Evolutionary conservation across 345 rosid species (phyloP), one percentile per base, ranked within the genome.

Genomic region (Moricandia moricandioides): DNA sequence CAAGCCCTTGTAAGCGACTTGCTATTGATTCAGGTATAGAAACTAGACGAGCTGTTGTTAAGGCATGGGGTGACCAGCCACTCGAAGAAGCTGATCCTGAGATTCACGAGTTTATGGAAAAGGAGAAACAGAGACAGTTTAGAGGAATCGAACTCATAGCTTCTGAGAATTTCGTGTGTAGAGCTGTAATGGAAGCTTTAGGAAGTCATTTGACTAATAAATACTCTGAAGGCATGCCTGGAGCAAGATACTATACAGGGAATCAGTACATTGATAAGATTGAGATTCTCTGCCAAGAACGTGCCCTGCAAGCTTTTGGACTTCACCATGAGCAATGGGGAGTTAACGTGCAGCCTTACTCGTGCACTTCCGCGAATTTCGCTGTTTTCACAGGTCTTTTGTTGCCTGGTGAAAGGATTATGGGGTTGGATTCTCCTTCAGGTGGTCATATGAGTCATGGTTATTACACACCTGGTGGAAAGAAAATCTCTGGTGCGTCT

Each of bases 361-460:
- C 96, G 0, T 90, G 96, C 30, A 88, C 92, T 16, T 90, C 96
- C 0, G 97, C 92, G 0, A 92, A 90, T 78, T 86, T 92, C 12
- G 91, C 90, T 0, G 91, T 87, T 37, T 92, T 82, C 66, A 76
- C 89, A 0, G 97, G 91, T 27, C 76, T 87, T 62, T 68, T 92
- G 67, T 75, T 80, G 51, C 91, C 91, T 0, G 92, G 92, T 6
- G 94, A 92, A 16, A 80, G 92, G 10, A 85, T 90, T 33, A 88
- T 90, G 94, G 96, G 96, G n/a, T 72, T 92, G 74, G 96, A 88
- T 78, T 78, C 87, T 14, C 91, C 88, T 0, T 92, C 91, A 0
- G 94, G 96, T 61, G 97, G 92, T 18, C 86, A 92, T 73, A 86
- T 87, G 16, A 90, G 92, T 67, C 97, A 90, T 31, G 96, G 97